phyloP scores from a whole-genome alignment of 192 early-diverging fungal species.

The Gryganskiella cystojenkinii region DNA sequence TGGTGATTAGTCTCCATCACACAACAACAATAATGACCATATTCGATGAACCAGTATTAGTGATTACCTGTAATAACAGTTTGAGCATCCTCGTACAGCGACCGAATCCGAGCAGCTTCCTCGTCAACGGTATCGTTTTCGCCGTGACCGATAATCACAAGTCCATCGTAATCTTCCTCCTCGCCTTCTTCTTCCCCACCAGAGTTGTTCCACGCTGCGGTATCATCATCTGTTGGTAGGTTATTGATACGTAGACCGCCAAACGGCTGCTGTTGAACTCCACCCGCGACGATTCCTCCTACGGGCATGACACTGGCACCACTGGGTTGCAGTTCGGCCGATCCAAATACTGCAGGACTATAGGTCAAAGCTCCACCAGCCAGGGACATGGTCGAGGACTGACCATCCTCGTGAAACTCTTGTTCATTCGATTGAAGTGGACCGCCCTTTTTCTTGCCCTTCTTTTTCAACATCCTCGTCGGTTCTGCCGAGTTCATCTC shows the following conservation, averaged over 20 bases:
- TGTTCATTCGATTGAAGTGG: not conserved
- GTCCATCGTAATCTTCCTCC: constrained; percentile 47
- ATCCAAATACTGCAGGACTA: no score
- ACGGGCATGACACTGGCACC: no score
- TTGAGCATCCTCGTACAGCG: constrained; percentile 36
- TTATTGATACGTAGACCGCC: not conserved
- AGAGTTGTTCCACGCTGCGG: constrained; percentile 6
- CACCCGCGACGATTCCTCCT: no score
- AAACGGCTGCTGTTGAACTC: not conserved
- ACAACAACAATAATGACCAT: not conserved
- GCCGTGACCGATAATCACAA: constrained; percentile 47
- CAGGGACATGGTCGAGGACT: not conserved
- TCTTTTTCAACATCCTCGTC: constrained; percentile 14
- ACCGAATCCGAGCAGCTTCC: constrained; percentile 26
- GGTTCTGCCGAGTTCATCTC: constrained; percentile 50
- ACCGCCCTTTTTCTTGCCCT: constrained; percentile 22
- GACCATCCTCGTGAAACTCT: not conserved
- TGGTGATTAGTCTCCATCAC: no score
- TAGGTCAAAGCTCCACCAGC: no score
- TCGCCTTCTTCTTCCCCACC: constrained; percentile 38
- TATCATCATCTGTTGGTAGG: not conserved
- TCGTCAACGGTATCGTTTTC: constrained; percentile 51
- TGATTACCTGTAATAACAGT: constrained; percentile 43
- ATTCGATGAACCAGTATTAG: not conserved
- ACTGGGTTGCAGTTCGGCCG: no score